Conservation (phyloP, 2,329 filamentous ascomycete species). For the Pseudogymnoascus verrucosus region DNA sequence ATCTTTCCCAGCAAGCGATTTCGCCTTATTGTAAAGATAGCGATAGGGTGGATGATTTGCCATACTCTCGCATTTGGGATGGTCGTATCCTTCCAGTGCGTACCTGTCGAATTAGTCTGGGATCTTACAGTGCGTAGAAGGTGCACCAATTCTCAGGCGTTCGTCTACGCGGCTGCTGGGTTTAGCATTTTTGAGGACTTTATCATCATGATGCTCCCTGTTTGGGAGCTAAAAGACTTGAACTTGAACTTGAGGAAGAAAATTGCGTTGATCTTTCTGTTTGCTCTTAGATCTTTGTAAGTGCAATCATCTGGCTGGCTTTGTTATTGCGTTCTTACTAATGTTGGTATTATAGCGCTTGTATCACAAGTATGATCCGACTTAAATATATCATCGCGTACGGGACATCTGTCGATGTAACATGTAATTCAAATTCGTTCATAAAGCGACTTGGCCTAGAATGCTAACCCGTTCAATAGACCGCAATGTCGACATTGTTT, state of each 20-base stretch:
- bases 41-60: conserved; percentile 9
- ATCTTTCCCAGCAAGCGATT: conserved; percentile 14
- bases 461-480: conserved; percentile 34
- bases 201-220: conserved; percentile 49
- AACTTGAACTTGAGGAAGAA: conserved; percentile 57
- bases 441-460: conserved; percentile 35
- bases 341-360: conserved; percentile 33
- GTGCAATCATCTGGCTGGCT: conserved; percentile 23
- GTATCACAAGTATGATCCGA: conserved; percentile 46
- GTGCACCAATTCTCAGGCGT: conserved; percentile 54
- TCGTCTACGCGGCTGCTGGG: conserved; percentile 58
- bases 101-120: conserved; percentile 17
- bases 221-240: conserved; percentile 38
- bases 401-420: conserved; percentile 16
- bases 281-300: conserved; percentile 59
- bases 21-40: conserved; percentile 9
- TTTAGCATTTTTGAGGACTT: conserved; percentile 63
- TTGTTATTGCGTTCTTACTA: background rate
- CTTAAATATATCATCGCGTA: conserved; percentile 48
- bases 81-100: conserved; percentile 17
- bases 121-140: conserved; percentile 18
- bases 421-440: conserved; percentile 15
- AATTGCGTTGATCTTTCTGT: conserved; percentile 56
- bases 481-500: conserved; percentile 50
- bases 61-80: conserved; percentile 12